Base-by-base conservation (phyloP, 495 filamentous ascomycete genomes). In the Astrothelium macrocarpum region DNA sequence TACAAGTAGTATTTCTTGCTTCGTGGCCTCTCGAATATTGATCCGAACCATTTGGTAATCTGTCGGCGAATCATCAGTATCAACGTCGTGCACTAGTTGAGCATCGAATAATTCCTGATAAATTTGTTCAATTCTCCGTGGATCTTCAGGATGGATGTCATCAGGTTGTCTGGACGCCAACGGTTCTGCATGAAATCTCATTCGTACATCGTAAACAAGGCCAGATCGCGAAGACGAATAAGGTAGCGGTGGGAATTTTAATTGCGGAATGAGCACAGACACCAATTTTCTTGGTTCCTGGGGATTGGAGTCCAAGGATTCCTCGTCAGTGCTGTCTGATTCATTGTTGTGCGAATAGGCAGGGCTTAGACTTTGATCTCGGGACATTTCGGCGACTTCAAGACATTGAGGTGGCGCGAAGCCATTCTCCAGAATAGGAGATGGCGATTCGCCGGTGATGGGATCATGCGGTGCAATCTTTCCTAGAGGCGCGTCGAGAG, bases 91-190 rank as follows among this genome's bases (percentile, higher is more conserved):
- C 20, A 95, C 81, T 16, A 99, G 80, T 1, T 90, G 91, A 59
- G 86, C 87, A 65, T 83, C 77, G 68, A 86, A 90, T 60, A 99
- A 84, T 25, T 85, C 88, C 64, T 88, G 84, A 82, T 90, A 95
- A 66, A 99, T 99, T 67, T 85, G 84, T 59, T 87, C 87, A 60
- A 97, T 97, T 5, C 94, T 84, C 29, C 90, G 81, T 0, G 95
- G 95, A 66, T 97, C 91, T 75, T 99, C 94, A 1, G 95, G 94
- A 66, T 99, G 94, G 63, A 90, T 84, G 20, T 93, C 89, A n/a
- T 66, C 62, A 12, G 68, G 65, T 12, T 46, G 25, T 42, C 46
- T 79, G 79, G 53, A 72, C 79, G 68, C 71, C 81, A 64, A 62
- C 7, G 81, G 75, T 81, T 95, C 95, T 39, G 86, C 86, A 70